Percentiles rank a stretch among this genome's conserved stretches.
These are phyloP conservation scores for Plasmodium knowlesi DNA, from an alignment of 169 alveolate species.

Conservation along the genomic window DNA sequence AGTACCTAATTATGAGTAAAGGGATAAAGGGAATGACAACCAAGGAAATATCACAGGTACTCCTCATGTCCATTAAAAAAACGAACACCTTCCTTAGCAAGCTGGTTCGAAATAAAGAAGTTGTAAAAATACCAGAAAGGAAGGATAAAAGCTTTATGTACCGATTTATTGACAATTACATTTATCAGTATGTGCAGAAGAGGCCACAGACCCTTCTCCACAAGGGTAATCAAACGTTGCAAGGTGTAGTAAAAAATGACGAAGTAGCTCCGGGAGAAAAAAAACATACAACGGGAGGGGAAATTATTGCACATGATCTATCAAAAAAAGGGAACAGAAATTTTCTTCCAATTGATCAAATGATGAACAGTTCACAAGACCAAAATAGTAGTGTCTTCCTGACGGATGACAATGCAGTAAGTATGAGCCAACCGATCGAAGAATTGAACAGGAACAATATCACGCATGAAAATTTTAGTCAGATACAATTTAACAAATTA, in stretches of 20 bases:
- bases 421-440: not conserved
- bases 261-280: not conserved
- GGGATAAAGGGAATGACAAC: slow-evolving; percentile 69
- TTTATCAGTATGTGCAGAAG: slow-evolving; percentile 63
- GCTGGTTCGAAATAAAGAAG: slow-evolving; percentile 36
- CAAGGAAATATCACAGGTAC: slow-evolving; percentile 32
- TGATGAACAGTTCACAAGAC: not conserved
- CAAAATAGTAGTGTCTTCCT: not conserved
- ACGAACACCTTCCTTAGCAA: slow-evolving; percentile 42
- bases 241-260: not conserved
- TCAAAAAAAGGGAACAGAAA: not conserved
- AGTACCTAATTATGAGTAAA: slow-evolving; percentile 55
- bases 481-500: slow-evolving; percentile 38
- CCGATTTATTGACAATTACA: slow-evolving; percentile 51
- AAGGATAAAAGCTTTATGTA: slow-evolving; percentile 70
- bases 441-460: not conserved
- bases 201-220: not conserved
- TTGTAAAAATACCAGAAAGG: slow-evolving; percentile 69
- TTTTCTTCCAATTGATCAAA: not conserved
- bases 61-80: slow-evolving; percentile 53
- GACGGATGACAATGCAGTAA: not conserved
- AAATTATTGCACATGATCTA: not conserved
- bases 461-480: not conserved
- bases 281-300: not conserved
- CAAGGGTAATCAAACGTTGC: not conserved